Conservation (phyloP, 108 stramenopile species). For the Craspedostauros australis region DNA sequence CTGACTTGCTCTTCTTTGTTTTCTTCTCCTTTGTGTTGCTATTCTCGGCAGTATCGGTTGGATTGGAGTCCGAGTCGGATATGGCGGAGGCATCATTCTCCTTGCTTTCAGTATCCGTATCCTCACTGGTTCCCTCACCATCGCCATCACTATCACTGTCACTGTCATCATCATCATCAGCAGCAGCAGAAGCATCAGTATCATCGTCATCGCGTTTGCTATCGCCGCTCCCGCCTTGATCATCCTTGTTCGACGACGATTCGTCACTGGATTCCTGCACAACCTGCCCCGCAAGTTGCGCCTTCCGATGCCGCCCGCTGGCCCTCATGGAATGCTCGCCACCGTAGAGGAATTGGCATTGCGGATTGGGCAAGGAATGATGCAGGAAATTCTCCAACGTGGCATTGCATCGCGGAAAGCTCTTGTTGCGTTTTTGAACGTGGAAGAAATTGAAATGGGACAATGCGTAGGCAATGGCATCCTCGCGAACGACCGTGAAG, state of each 20-base stretch:
- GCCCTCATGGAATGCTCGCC: conserved; percentile 22
- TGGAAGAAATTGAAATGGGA: conserved; percentile 34
- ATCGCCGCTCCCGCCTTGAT: neutral
- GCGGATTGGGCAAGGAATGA: conserved; percentile 23
- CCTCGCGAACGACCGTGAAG: conserved; percentile 20
- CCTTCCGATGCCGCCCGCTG: too few species aligned
- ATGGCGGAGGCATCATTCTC: neutral
- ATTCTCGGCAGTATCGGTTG: neutral
- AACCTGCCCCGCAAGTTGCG: too few species aligned
- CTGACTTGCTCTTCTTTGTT: neutral
- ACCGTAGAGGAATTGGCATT: conserved; percentile 28
- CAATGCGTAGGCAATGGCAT: conserved; percentile 17
- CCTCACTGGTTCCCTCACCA: too few species aligned
- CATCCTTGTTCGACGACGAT: too few species aligned
- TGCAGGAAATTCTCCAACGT: conserved; percentile 26
- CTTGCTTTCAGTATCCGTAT: neutral
- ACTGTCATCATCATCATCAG: neutral
- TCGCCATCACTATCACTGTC: neutral
- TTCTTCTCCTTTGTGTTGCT: neutral
- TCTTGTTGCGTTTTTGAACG: conserved; percentile 18
- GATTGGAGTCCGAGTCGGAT: neutral
- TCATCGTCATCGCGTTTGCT: neutral
- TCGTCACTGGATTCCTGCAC: too few species aligned
- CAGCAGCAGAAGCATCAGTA: neutral
- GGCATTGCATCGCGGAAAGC: conserved; percentile 27